Conservation (phyloP, 306 rosid species). For the Prunus mongolica region DNA sequence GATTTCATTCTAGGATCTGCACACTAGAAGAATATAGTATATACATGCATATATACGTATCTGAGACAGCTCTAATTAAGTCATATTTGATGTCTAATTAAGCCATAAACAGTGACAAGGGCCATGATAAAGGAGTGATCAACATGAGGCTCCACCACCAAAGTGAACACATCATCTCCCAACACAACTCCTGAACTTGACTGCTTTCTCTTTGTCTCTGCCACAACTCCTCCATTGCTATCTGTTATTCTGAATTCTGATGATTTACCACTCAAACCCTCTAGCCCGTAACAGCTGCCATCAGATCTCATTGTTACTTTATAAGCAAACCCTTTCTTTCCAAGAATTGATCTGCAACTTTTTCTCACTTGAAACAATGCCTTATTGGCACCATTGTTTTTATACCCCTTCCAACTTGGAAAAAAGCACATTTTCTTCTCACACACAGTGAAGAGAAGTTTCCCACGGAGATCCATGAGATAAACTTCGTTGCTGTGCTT, state of each 20-base stretch:
- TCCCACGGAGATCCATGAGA: constrained; percentile 44
- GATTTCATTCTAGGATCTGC: not conserved
- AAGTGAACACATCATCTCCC: constrained; percentile 37
- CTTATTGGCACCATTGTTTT: not conserved
- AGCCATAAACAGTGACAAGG: constrained; percentile 32
- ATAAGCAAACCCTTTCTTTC: constrained; percentile 6
- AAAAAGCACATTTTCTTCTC: constrained; percentile 21
- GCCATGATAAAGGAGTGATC: constrained; percentile 43
- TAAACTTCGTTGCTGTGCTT: constrained; percentile 33
- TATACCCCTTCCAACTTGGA: constrained; percentile 22
- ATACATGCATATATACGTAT: not conserved
- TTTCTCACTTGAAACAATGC: constrained; percentile 30
- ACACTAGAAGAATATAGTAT: not conserved
- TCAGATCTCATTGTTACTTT: constrained; percentile 10
- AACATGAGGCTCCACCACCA: constrained; percentile 22
- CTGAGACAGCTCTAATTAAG: not conserved
- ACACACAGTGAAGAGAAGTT: constrained; percentile 31
- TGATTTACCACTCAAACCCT: constrained; percentile 22
- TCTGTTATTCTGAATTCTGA: constrained; percentile 13
- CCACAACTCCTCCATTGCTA: constrained; percentile 16
- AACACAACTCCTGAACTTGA: constrained; percentile 16
- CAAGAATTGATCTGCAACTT: not conserved
- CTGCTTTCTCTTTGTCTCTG: constrained; percentile 15
- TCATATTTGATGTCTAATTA: constrained; percentile 11
- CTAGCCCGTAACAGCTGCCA: constrained; percentile 20